Conservation (phyloP, 352 stramenopile species). For the Thalassiosira sp. region DNA sequence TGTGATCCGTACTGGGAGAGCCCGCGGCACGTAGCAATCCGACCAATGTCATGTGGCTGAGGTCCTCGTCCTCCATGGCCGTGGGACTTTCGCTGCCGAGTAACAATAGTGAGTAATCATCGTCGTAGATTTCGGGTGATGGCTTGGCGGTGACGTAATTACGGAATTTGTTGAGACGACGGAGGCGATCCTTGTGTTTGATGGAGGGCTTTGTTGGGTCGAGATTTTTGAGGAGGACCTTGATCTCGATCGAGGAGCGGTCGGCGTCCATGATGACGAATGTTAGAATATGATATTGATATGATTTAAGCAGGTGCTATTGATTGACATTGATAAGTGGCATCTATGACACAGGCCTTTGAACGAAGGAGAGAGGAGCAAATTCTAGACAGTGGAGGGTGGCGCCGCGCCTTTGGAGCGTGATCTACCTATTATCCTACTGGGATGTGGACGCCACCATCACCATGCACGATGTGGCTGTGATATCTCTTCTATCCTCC, state of each 20-base stretch:
- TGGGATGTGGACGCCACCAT: too few species aligned
- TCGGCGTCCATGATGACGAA: slow-evolving; percentile 51
- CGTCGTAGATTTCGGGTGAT: slow-evolving; percentile 81
- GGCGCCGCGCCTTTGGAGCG: too few species aligned
- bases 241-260: slow-evolving; percentile 77
- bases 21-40: slow-evolving; percentile 72
- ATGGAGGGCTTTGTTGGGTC: slow-evolving; percentile 63
- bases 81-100: slow-evolving; percentile 65
- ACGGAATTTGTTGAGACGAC: slow-evolving; percentile 77
- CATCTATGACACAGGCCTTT: too few species aligned
- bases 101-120: slow-evolving; percentile 75
- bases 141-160: slow-evolving; percentile 67
- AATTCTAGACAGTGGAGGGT: not conserved
- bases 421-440: too few species aligned
- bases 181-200: slow-evolving; percentile 81
- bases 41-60: slow-evolving; percentile 40
- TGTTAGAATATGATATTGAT: too few species aligned
- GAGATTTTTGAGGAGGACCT: slow-evolving; percentile 71
- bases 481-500: too few species aligned
- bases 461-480: too few species aligned
- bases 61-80: slow-evolving; percentile 67
- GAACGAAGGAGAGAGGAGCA: not conserved
- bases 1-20: slow-evolving; percentile 61
- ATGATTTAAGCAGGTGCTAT: too few species aligned
- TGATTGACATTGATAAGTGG: not conserved